Base-by-base conservation (phyloP, 2,329 filamentous ascomycete species). In the Trichoderma sp. region DNA sequence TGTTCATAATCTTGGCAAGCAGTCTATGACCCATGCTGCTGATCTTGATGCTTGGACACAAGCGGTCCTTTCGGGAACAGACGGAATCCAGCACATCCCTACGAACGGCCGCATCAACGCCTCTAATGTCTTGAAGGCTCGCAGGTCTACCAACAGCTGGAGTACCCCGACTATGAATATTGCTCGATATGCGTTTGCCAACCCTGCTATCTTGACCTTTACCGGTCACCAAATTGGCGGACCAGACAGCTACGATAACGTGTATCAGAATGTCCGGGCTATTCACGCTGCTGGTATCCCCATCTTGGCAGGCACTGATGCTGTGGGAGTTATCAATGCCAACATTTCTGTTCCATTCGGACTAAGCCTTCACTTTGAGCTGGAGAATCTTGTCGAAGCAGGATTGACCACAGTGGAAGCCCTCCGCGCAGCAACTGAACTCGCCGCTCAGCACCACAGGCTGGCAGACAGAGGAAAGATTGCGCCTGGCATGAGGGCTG, bases 131-230 rank as follows among this genome's bases (percentile, higher is more conserved):
- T 3, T 61, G 3, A 47, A 28, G 7, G 65, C 23, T 34, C 65
- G 65, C 12, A 61, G 58, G 15, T 68, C 65, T 5, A 12, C 65
- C 6, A 34, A 23, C n/a, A 61, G n/a, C 8, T 68, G 65, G 65
- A 68, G 65, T 9, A 68, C 65, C 9, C 65, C 65, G 26, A 68
- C 65, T 6, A 68, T 68, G 65, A 68, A 68, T 11, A 68, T 68
- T 61, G 65, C 65, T 12, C 36, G 65, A 32, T 68, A 68, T 20
- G 65, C 55, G 12, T 68, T 68, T 17, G 28, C 65, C 11, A 61
- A 68, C 2, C 53, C 36, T 23, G 53, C n/a, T 1, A 12, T 68
- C 2, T 61, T 68, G n/a, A 23, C n/a, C 3, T 68, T 68, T 30
- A 47, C 36, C 3, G 65, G 65, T 30, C 65, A 68, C 15, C 23